These are phyloP conservation scores for Nematodospora anomalae DNA, from an alignment of 1,139 yeast species.

Conservation along the genomic window DNA sequence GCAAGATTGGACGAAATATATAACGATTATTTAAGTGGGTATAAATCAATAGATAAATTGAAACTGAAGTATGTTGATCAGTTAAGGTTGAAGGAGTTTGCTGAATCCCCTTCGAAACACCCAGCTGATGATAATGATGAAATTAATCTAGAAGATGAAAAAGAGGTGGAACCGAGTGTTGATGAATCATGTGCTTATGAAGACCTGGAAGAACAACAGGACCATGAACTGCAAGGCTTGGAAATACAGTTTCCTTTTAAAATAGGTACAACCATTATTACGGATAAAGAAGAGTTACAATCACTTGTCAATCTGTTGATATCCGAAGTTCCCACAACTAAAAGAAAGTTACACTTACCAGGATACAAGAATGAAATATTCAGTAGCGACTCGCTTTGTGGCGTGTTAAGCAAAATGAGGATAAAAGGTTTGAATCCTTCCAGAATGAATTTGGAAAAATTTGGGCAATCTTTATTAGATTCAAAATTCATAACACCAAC, in stretches of 20 bases:
- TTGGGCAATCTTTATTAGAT: constrained; percentile 45
- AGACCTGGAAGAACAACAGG: constrained; percentile 8
- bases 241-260: constrained; percentile 31
- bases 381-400: constrained; percentile 41
- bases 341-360: constrained; percentile 41
- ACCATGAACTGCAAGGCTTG: constrained; percentile 2
- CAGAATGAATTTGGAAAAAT: constrained; percentile 38
- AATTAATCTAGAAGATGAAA: constrained; percentile 12
- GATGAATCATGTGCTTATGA: constrained; percentile 12
- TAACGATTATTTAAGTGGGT: constrained; percentile 28
- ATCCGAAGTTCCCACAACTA: constrained; percentile 26
- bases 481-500: constrained; percentile 34
- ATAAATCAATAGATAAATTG: constrained; percentile 29
- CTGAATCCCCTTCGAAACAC: constrained; percentile 15
- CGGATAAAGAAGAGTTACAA: constrained; percentile 22
- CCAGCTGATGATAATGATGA: constrained; percentile 1
- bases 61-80: constrained; percentile 35
- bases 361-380: constrained; percentile 43
- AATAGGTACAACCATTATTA: constrained; percentile 29
- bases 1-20: constrained; percentile 27
- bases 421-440: constrained; percentile 41
- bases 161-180: constrained; percentile 11
- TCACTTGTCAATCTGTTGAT: constrained; percentile 27
- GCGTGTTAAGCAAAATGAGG: constrained; percentile 27
- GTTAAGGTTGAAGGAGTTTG: constrained; percentile 32